These are phyloP conservation scores for Stephania japonica DNA, from an alignment of 164 flowering plant genomes.

Conservation along the genomic window DNA sequence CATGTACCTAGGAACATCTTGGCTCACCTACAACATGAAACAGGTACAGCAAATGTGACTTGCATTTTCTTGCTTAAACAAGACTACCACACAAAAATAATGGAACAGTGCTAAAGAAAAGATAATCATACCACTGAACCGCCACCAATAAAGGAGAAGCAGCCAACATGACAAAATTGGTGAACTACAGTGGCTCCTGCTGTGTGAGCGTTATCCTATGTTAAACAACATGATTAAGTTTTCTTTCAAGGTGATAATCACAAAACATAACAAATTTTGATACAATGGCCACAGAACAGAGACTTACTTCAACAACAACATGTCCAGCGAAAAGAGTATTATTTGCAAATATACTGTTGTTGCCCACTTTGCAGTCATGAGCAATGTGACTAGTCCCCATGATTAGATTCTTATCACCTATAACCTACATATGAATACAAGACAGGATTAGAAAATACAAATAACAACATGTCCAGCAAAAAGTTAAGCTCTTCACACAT, in stretches of 20 bases:
- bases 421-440: constrained; percentile 42
- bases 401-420: constrained; percentile 81
- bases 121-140: constrained; percentile 78
- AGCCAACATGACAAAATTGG: constrained; percentile 83
- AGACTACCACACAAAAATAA: not conserved
- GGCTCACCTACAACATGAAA: constrained; percentile 49
- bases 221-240: constrained; percentile 16
- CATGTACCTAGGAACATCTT: constrained; percentile 88
- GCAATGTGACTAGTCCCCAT: constrained; percentile 99
- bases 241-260: not conserved
- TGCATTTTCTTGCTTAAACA: not conserved
- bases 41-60: not conserved
- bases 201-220: constrained; percentile 79
- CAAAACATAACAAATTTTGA: not conserved
- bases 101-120: constrained; percentile 1
- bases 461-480: too few species aligned
- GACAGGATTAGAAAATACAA: constrained; percentile 10
- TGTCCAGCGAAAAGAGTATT: constrained; percentile 91
- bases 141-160: constrained; percentile 83
- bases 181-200: constrained; percentile 83
- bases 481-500: constrained; percentile 12
- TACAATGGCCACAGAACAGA: not conserved
- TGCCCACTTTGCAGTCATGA: constrained; percentile 94
- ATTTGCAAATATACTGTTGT: constrained; percentile 80
- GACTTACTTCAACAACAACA: constrained; percentile 78